Percentiles rank a stretch among this genome's conserved stretches.
phyloP scores from a whole-genome alignment of 495 filamentous ascomycete genomes.

The Jackrogersella multiformis region DNA sequence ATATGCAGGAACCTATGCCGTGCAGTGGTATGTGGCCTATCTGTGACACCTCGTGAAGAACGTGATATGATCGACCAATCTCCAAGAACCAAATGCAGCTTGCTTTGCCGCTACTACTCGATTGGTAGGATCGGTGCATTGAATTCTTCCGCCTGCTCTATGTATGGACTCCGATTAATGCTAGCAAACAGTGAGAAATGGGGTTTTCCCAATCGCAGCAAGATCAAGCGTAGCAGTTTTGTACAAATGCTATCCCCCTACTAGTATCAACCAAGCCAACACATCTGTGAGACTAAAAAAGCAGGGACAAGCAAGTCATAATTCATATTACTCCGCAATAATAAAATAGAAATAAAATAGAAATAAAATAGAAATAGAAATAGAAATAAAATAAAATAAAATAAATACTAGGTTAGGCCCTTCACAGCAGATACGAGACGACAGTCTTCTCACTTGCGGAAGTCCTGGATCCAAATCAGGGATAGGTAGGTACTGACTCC shows the following conservation, averaged over 20 bases:
- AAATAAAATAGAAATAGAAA: no score
- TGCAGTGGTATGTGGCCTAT: background rate
- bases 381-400: no score
- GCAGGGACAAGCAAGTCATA: background rate
- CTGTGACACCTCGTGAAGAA: conserved; percentile 15
- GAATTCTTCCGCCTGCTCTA: background rate
- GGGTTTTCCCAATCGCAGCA: background rate
- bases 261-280: conserved; percentile 1
- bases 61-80: conserved; percentile 19
- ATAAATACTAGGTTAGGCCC: no score
- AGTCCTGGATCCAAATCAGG: background rate
- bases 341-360: no score
- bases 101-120: background rate
- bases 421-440: background rate
- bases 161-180: background rate
- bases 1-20: conserved; percentile 19
- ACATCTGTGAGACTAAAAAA: conserved; percentile 6
- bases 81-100: conserved; percentile 3
- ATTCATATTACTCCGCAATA: no score
- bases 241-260: background rate
- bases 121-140: background rate
- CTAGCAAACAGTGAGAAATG: background rate
- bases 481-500: no score
- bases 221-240: background rate
- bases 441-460: background rate